These are phyloP conservation scores for Scedosporium boydii DNA, from an alignment of 2,329 filamentous ascomycete genomes.

Conservation along the genomic window DNA sequence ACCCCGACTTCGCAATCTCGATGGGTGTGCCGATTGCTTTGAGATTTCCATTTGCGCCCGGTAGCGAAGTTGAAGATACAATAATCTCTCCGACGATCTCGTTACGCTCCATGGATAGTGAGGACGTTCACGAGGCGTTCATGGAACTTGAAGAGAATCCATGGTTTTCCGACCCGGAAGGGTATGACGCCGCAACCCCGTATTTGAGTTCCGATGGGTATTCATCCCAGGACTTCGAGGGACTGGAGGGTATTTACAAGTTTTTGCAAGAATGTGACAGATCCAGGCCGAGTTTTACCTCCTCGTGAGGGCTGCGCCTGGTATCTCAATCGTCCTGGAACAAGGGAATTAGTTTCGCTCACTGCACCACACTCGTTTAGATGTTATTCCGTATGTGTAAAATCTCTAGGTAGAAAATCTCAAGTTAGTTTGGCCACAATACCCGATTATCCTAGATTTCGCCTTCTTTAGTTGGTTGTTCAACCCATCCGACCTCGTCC, in stretches of 20 bases:
- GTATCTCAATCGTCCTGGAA: neutral
- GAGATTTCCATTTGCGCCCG: slow-evolving; percentile 76
- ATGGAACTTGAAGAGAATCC: slow-evolving; percentile 35
- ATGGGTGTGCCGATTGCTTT: slow-evolving; percentile 66
- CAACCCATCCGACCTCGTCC: too few relatives aligned
- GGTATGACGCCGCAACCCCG: slow-evolving; percentile 42
- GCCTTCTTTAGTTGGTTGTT: too few relatives aligned
- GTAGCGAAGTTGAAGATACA: slow-evolving; percentile 19
- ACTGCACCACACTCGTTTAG: neutral
- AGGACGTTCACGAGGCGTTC: slow-evolving; percentile 29
- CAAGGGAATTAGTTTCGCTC: too few relatives aligned
- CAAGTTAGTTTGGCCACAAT: neutral
- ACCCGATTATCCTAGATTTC: too few relatives aligned
- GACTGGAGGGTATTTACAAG: slow-evolving; percentile 46
- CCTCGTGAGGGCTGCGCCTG: neutral
- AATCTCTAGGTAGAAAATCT: neutral
- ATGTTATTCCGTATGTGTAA: neutral
- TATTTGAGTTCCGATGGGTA: slow-evolving; percentile 33
- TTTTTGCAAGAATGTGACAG: slow-evolving; percentile 51
- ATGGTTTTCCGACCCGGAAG: slow-evolving; percentile 38
- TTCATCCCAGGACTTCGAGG: slow-evolving; percentile 40
- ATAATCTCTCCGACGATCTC: slow-evolving; percentile 40
- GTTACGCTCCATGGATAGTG: slow-evolving; percentile 31
- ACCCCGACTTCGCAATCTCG: slow-evolving; percentile 59
- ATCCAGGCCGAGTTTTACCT: slow-evolving; percentile 10